A percentile compares a stretch with the other conserved stretches of the same genome.
These are phyloP conservation scores for Abelmoschus esculentus DNA, from an alignment of 345 rosid genomes.

Conservation along the genomic window DNA sequence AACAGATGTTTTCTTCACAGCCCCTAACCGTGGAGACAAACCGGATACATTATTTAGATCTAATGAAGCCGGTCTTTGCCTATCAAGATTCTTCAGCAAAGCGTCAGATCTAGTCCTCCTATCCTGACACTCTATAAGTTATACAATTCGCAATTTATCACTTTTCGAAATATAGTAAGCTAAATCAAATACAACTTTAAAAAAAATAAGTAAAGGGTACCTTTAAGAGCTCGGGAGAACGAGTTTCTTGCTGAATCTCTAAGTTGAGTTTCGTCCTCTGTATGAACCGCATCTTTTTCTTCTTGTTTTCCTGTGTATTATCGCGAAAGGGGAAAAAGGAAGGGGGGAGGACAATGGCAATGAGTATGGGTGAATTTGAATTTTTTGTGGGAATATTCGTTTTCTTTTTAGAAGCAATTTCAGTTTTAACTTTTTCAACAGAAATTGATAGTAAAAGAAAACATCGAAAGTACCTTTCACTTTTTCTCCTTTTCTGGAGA, in stretches of 20 bases:
- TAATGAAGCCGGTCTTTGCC: conserved; percentile 62
- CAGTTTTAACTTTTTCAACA: conserved; percentile 14
- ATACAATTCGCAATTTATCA: not conserved
- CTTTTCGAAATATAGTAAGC: not conserved
- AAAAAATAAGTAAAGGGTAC: conserved; percentile 19
- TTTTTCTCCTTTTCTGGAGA: conserved; percentile 44
- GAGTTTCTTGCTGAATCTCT: conserved; percentile 78
- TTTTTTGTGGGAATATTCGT: conserved; percentile 7
- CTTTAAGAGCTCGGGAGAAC: conserved; percentile 80
- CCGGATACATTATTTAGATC: conserved; percentile 65
- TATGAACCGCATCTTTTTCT: conserved; percentile 27
- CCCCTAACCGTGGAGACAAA: conserved; percentile 57
- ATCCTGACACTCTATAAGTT: conserved; percentile 60
- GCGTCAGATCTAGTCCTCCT: conserved; percentile 74
- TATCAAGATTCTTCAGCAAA: conserved; percentile 44
- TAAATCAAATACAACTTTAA: not conserved
- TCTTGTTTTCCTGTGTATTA: conserved; percentile 43
- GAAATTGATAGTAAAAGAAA: conserved; percentile 1
- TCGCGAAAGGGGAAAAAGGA: conserved; percentile 18
- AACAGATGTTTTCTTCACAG: conserved; percentile 41
- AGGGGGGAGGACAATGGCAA: not conserved
- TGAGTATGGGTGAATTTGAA: conserved; percentile 16
- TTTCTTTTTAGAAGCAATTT: conserved; percentile 8
- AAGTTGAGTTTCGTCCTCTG: conserved; percentile 41
- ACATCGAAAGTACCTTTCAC: conserved; percentile 44